Conservation (phyloP, 768 basidiomycete species). For the Rhodocollybia butyracea region DNA sequence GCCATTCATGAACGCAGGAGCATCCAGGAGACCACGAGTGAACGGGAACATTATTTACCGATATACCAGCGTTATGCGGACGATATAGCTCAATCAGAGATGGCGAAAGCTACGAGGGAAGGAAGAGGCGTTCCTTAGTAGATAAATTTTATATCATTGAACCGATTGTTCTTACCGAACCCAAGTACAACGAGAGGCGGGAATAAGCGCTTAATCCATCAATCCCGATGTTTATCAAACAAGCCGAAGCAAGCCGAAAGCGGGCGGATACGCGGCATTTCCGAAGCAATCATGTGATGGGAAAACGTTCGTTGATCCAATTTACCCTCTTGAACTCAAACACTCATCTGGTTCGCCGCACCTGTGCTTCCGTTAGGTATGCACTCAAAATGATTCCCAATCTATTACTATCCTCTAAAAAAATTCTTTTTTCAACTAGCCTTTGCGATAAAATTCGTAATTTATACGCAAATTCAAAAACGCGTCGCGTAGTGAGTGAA, state of each 20-base stretch:
- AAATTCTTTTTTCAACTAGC: neutral
- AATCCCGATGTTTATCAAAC: too few species aligned
- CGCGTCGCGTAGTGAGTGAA: conserved; percentile 7
- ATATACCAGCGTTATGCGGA: conserved; percentile 55
- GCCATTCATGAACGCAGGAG: conserved; percentile 40
- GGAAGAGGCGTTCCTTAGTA: conserved; percentile 28
- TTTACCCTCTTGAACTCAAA: conserved; percentile 3
- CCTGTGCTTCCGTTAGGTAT: neutral
- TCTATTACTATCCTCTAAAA: neutral
- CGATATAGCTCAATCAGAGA: conserved; percentile 53
- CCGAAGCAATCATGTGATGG: neutral
- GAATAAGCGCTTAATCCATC: too few species aligned
- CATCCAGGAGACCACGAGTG: conserved; percentile 42
- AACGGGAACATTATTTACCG: conserved; percentile 38
- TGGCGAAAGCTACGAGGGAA: conserved; percentile 47
- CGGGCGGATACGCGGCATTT: neutral
- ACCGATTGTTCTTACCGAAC: too few species aligned
- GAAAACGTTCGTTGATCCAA: conserved; percentile 3
- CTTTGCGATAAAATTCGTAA: neutral
- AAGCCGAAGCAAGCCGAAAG: too few species aligned
- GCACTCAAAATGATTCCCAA: neutral
- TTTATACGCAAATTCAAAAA: neutral
- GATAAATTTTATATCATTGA: conserved; percentile 18
- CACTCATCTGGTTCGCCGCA: neutral
- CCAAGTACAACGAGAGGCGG: too few species aligned